Evolutionary conservation across 352 stramenopile species (phyloP), one percentile per base, ranked within the genome.

Genomic region (Pythium dissimile): DNA sequence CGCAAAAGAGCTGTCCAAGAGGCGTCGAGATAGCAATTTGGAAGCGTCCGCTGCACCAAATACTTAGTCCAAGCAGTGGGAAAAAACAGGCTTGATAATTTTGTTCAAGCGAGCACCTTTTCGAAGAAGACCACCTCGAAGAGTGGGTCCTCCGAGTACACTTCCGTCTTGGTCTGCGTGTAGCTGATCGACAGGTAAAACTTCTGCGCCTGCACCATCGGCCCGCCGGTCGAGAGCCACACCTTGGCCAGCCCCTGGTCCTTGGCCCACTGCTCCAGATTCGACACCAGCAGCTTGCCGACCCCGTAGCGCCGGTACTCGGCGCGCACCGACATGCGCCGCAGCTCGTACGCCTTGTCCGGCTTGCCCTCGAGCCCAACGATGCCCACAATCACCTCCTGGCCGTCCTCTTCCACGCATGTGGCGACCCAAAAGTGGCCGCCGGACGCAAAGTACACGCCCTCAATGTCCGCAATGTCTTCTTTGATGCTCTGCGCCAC

Each of bases 391-490:
- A 72, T 31, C 4, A 44, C 23, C 21, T 64, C 44, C 2, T 59
- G 9, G 9, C 37, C 58, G 16, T 55, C 16, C 4, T 69, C 51
- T 9, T 62, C 41, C 12, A 42, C 47, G 0, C 58, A 46, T 5
- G 59, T 75, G 35, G 71, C 74, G 42, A 81, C 72, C 69, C 71
- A 84, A 37, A 79, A 80, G 53, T 79, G 77, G 39, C 71, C 71
- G 18, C 69, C 71, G 3, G 49, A 43, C 18, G 41, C 28, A 11
- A 80, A 70, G 63, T 80, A 85, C 3, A 57, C 64, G 47, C 54
- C 44, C 11, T 65, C 23, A 18, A 80, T 79, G 31, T 79, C 54
- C 24, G 51, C 53, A 26, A 85, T 46, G 51, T 82, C 70, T 0
- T 52, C 44, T 18, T 67, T 49, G 39, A 84, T 21, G 41, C 47